Evolutionary conservation across 2,329 filamentous ascomycete species (phyloP).

Genomic region (Ampelomyces quisqualis): DNA sequence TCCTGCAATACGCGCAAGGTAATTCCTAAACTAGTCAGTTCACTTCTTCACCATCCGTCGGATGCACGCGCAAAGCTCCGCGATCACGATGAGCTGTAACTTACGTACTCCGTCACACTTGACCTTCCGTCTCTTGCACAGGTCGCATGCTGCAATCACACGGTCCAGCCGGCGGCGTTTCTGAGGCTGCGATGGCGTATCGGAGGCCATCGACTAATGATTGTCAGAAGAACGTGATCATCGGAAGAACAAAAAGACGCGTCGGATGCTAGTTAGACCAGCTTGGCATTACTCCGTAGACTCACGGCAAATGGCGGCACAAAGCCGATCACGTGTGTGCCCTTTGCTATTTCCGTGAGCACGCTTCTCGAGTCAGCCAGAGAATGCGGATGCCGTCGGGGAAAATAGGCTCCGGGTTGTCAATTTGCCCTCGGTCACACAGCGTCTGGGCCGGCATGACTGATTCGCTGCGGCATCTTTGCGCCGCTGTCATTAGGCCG

Average conservation of each 20-base stretch:
- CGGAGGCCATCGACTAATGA: not conserved
- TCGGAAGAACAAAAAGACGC: not conserved
- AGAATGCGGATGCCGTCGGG: not conserved
- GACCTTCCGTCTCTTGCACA: conserved; percentile 43
- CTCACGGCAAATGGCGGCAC: not conserved
- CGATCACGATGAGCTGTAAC: not conserved
- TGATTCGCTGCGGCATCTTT: not conserved
- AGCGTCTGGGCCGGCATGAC: not conserved
- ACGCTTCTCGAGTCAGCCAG: too few relatives aligned
- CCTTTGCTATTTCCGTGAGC: too few relatives aligned
- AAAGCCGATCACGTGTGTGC: too few relatives aligned
- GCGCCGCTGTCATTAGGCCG: conserved; percentile 7
- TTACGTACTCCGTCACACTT: conserved; percentile 51
- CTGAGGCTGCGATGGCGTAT: conserved; percentile 6
- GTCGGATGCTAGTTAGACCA: too few relatives aligned
- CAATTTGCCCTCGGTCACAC: not conserved
- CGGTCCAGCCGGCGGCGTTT: conserved; percentile 31
- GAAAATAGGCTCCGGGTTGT: not conserved
- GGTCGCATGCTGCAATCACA: conserved; percentile 33
- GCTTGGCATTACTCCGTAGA: too few relatives aligned
- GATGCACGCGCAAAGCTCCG: not conserved
- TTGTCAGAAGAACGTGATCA: conserved; percentile 1
- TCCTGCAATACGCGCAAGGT: conserved; percentile 54
- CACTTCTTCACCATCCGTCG: not conserved
- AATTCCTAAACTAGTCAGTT: conserved; percentile 27